Conservation (phyloP, 2,329 filamentous ascomycete species). For the Diaporthe longicolla region DNA sequence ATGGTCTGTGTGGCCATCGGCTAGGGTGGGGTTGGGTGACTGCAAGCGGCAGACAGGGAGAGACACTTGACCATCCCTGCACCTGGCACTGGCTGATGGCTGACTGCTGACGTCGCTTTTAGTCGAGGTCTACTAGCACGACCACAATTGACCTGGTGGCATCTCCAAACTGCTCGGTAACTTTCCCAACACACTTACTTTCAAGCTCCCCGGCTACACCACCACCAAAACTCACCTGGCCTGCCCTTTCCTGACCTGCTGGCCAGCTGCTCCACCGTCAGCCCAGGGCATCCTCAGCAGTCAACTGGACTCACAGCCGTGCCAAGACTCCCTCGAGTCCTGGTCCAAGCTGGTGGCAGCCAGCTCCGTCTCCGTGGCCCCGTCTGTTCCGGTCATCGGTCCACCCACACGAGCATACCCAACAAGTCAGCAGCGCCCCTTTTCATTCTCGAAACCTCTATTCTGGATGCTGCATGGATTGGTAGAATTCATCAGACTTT, state of each 20-base stretch:
- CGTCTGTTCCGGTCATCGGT: background rate
- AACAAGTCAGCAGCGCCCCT: background rate
- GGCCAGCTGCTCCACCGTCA: conserved; percentile 11
- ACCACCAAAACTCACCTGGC: background rate
- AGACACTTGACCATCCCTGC: conserved; percentile 26
- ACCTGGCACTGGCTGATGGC: background rate
- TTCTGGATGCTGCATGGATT: conserved; percentile 25
- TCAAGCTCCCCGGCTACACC: background rate
- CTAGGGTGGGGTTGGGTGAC: conserved; percentile 18
- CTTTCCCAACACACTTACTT: background rate
- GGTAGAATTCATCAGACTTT: background rate
- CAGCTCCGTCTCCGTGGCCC: conserved; percentile 2
- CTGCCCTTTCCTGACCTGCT: conserved; percentile 11
- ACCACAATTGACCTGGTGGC: background rate
- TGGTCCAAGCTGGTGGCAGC: background rate
- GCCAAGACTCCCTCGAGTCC: background rate
- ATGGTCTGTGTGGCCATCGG: background rate
- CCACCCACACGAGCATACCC: background rate
- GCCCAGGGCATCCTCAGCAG: background rate
- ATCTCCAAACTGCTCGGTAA: conserved; percentile 11
- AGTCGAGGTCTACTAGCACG: background rate
- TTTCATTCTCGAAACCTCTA: background rate
- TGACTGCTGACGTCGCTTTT: conserved; percentile 32
- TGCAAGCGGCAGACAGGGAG: conserved; percentile 29
- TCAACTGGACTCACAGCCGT: background rate